These are phyloP conservation scores for Cystobasidium slooffiae DNA, from an alignment of 1,284 basidiomycete genomes.

Conservation along the genomic window DNA sequence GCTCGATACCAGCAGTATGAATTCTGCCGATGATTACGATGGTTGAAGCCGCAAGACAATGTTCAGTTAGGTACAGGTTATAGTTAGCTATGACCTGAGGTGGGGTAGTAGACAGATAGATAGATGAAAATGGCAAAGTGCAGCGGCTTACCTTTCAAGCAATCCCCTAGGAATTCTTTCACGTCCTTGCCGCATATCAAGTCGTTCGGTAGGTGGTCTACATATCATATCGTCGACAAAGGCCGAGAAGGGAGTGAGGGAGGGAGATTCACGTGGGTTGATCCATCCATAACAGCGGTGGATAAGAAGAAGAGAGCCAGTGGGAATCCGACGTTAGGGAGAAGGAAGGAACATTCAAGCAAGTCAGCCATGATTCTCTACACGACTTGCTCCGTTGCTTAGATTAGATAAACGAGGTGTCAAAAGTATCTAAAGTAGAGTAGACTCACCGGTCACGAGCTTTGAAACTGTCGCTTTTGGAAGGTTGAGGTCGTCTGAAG, in stretches of 20 bases:
- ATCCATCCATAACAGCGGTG: neutral
- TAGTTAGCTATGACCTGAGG: too few relatives aligned
- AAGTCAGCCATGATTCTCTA: neutral
- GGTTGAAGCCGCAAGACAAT: conserved; percentile 6
- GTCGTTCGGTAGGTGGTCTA: conserved; percentile 32
- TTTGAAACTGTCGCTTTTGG: conserved; percentile 98
- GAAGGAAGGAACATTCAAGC: neutral
- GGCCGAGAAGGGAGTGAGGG: too few relatives aligned
- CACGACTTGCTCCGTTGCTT: neutral
- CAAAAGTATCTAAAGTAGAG: too few relatives aligned
- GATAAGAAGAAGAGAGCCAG: neutral
- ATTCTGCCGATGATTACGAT: too few relatives aligned
- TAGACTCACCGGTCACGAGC: conserved; percentile 80
- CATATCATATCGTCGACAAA: too few relatives aligned
- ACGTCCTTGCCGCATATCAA: conserved; percentile 33
- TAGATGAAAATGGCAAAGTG: neutral
- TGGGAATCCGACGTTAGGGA: neutral
- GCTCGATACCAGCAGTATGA: conserved; percentile 95
- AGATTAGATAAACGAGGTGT: too few relatives aligned
- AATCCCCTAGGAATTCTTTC: conserved; percentile 41
- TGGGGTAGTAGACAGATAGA: too few relatives aligned
- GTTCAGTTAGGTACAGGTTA: neutral
- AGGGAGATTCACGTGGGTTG: too few relatives aligned
- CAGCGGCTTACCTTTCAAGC: conserved; percentile 20
- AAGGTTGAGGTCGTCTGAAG: conserved; percentile 88